A percentile compares a stretch with the other conserved stretches of the same genome.
Evolutionary conservation across 2,329 filamentous ascomycete species (phyloP).

Genomic region (Aureobasidium sp.): DNA sequence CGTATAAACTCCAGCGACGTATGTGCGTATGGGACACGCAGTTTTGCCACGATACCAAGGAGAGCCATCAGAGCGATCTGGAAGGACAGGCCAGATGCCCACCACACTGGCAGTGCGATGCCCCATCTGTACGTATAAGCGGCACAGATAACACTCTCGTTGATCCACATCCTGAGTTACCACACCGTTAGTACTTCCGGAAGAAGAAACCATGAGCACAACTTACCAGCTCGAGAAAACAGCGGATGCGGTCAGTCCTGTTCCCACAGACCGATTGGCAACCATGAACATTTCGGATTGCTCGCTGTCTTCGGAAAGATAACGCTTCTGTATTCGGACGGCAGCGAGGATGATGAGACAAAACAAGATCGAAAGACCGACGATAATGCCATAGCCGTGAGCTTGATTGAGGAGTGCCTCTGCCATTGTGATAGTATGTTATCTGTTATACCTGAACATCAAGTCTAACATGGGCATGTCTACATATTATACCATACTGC

Average conservation of each 20-base stretch:
- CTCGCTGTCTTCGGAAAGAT: constrained; percentile 37
- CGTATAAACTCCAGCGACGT: constrained; percentile 46
- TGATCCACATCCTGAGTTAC: constrained; percentile 35
- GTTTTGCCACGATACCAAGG: constrained; percentile 43
- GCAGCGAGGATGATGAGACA: constrained; percentile 42
- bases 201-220: not conserved
- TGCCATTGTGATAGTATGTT: constrained; percentile 17
- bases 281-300: constrained; percentile 43
- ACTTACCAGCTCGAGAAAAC: constrained; percentile 28
- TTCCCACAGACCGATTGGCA: constrained; percentile 25
- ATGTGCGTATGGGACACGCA: constrained; percentile 45
- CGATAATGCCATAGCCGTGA: constrained; percentile 41
- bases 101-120: constrained; percentile 28
- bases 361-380: constrained; percentile 44
- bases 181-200: not conserved
- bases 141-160: constrained; percentile 35
- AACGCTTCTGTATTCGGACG: constrained; percentile 40
- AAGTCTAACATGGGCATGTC: not conserved
- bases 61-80: constrained; percentile 46
- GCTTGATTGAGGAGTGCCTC: constrained; percentile 28
- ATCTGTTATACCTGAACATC: not conserved
- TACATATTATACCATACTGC: not conserved
- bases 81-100: constrained; percentile 36
- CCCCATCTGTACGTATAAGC: constrained; percentile 30
- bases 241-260: constrained; percentile 27